Base-by-base conservation (phyloP, 1,139 yeast genomes). In the Yamadazyma atmosphaerica region DNA sequence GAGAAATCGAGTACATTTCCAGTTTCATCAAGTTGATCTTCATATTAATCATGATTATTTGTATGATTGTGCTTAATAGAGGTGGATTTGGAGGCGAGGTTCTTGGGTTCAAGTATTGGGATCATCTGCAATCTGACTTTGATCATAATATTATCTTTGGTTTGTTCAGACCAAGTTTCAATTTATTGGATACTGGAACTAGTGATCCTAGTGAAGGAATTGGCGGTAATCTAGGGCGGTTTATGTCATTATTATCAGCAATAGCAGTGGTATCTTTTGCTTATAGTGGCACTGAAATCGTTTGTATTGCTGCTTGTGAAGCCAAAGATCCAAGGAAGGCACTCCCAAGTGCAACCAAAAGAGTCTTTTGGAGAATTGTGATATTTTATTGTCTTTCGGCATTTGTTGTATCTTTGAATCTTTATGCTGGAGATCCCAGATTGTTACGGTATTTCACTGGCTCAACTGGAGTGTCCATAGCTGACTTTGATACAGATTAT, bases 261-360 rank as follows among this genome's bases (percentile, higher is more conserved):
- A 63, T 81, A 1, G 64, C 81, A 37, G 77, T 81, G 18, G 83
- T 89, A 0, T 72, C 86, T 0, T 85, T 83, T 54, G 83, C 94
- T 0, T 86, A 82, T 52, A 78, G 83, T 40, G 95, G 95, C 0
- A 82, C 90, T 0, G 95, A 86, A 51, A 80, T 84, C 44, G 94
- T 87, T 18, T 83, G 86, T 48, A 79, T 87, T 42, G 90, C 95
- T 1, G 92, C 95, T 1, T 86, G 92, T 55, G 96, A 88, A 58
- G 86, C 92, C 9, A 72, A 83, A 44, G 84, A 86, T 50, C 95
- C 96, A 1, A 72, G 95, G 45, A 79, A 77, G 45, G 81, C 94
- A 0, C 67, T 87, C 18, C 95, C 95, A 2, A 75, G 82, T 11
- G 95, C 95, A 0, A 83, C 95, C 1, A 79, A 72, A 49, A 70